These are phyloP conservation scores for Umbellularia californica DNA, from an alignment of 164 flowering plant genomes.

Conservation along the genomic window DNA sequence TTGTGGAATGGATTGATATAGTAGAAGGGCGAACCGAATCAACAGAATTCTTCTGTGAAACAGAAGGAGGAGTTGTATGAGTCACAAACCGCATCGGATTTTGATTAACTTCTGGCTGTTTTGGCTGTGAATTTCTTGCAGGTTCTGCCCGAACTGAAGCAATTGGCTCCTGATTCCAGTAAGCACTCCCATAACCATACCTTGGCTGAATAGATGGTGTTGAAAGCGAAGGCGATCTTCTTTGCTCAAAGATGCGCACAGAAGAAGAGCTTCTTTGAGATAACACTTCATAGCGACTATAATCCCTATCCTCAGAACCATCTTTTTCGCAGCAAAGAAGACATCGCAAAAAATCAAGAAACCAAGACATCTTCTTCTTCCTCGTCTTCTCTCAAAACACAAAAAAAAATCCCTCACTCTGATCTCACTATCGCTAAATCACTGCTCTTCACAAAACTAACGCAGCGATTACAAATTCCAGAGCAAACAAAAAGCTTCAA, in stretches of 20 bases:
- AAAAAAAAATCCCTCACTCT: too few species aligned
- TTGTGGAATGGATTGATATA: background rate
- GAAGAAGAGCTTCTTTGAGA: background rate
- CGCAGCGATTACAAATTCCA: too few species aligned
- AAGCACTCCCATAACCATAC: background rate
- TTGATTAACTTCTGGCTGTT: background rate
- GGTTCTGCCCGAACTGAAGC: background rate
- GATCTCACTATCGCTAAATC: background rate
- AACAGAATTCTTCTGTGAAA: background rate
- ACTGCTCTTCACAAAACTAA: too few species aligned
- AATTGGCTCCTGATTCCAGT: background rate
- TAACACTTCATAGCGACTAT: background rate
- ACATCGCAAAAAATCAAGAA: slow-evolving; percentile 7
- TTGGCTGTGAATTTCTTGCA: background rate
- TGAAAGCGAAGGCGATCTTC: background rate
- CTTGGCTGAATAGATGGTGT: background rate
- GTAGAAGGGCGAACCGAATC: background rate
- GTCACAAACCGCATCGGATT: background rate
- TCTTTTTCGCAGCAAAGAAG: slow-evolving; percentile 15
- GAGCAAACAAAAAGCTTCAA: too few species aligned
- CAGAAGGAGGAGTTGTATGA: background rate
- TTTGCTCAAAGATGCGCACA: background rate
- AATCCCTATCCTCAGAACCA: background rate
- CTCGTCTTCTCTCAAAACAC: background rate
- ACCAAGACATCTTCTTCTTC: slow-evolving; percentile 1